A percentile compares a stretch with the other conserved stretches of the same genome.
Conservation (phyloP, 1,284 basidiomycete genomes). For the Takashimella koratensis region DNA sequence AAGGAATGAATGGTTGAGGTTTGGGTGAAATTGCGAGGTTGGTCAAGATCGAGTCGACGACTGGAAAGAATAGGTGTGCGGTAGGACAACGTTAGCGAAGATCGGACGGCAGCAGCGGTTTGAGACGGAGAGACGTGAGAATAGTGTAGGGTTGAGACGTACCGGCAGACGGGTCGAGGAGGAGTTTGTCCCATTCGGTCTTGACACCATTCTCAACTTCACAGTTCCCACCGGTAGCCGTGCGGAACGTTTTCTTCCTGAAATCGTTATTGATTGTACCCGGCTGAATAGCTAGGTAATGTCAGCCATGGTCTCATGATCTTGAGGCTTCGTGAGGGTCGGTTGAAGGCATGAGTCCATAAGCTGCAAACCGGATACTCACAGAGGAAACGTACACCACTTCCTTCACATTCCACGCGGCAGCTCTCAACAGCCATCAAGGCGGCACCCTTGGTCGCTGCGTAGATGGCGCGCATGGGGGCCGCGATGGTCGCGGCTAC, state of each 20-base stretch:
- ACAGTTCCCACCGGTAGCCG: constrained; percentile 49
- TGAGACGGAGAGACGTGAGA: too few species aligned
- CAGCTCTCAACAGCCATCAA: constrained; percentile 69
- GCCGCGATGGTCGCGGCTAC: constrained; percentile 76
- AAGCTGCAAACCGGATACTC: constrained; percentile 6
- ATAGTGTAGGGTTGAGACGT: background rate
- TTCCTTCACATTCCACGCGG: constrained; percentile 55
- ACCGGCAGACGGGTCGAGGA: constrained; percentile 25
- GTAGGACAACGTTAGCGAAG: too few species aligned
- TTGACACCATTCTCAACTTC: constrained; percentile 27
- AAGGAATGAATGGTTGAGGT: constrained; percentile 38
- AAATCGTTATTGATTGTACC: constrained; percentile 66
- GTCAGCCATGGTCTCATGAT: too few species aligned
- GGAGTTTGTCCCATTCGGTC: constrained; percentile 33
- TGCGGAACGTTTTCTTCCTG: constrained; percentile 61
- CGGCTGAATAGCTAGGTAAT: constrained; percentile 42
- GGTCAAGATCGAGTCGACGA: constrained; percentile 40
- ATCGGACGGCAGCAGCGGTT: too few species aligned
- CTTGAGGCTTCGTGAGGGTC: constrained; percentile 46
- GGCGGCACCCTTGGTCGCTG: constrained; percentile 76
- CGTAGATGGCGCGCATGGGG: constrained; percentile 80
- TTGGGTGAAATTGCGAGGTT: constrained; percentile 38
- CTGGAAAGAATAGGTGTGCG: too few species aligned
- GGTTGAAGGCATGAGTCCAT: too few species aligned
- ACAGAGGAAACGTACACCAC: constrained; percentile 48